phyloP scores from a whole-genome alignment of 73 alveolate species.

The Paramecium sexaurelia region DNA sequence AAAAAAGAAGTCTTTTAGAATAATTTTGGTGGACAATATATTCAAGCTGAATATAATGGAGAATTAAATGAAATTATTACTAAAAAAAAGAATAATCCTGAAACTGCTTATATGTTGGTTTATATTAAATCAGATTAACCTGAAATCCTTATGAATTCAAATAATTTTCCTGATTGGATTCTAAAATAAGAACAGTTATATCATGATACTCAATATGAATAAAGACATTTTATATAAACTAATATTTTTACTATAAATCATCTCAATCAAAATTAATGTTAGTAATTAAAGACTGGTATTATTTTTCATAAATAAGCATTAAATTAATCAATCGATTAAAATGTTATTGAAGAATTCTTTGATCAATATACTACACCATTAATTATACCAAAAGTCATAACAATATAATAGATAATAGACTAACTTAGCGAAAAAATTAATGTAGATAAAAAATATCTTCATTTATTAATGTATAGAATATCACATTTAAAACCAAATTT shows the following conservation, averaged over 20 bases:
- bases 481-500: background rate
- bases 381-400: background rate
- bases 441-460: background rate
- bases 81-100: background rate
- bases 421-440: background rate
- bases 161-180: background rate
- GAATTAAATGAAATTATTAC: background rate
- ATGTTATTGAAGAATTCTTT: conserved; percentile 18
- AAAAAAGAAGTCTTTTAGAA: background rate
- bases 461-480: conserved; percentile 20
- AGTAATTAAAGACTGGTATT: background rate
- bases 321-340: conserved; percentile 8
- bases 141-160: background rate
- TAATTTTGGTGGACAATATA: conserved; percentile 5
- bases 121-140: background rate
- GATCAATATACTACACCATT: conserved; percentile 12
- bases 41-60: background rate
- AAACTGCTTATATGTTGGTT: conserved; percentile 41
- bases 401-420: background rate
- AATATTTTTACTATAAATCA: background rate
- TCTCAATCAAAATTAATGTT: background rate
- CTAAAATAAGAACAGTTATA: background rate
- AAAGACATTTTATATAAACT: background rate
- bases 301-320: background rate
- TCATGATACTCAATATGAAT: background rate